Evolutionary conservation across 1,284 basidiomycete species (phyloP).

Genomic region (Tilletia indica): DNA sequence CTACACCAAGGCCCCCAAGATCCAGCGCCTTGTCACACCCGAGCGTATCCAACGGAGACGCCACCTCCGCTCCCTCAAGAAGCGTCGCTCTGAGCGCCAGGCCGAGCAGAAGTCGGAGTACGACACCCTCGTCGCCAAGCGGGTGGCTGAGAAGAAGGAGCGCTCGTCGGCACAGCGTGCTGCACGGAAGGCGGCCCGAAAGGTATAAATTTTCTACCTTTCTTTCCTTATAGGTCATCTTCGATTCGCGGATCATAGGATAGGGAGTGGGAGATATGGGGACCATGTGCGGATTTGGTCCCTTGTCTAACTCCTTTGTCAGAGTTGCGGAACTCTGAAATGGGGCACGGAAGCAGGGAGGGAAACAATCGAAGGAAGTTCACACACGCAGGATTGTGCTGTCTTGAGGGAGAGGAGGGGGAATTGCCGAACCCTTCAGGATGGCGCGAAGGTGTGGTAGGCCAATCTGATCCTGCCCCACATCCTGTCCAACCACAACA

Average conservation of each 20-base stretch:
- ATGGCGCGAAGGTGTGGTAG: no score
- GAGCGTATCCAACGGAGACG: constrained; percentile 93
- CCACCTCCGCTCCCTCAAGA: constrained; percentile 85
- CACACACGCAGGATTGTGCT: no score
- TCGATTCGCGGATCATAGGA: no score
- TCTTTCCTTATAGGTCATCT: background rate
- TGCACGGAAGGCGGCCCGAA: constrained; percentile 39
- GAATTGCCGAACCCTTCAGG: no score
- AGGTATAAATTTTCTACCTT: constrained; percentile 24
- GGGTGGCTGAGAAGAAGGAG: constrained; percentile 85
- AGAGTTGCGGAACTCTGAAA: no score
- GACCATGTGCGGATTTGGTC: no score
- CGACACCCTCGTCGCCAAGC: constrained; percentile 79
- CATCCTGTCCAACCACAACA: background rate
- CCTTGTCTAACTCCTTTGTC: no score
- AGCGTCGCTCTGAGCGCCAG: constrained; percentile 82
- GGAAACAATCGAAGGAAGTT: no score
- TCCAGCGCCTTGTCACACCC: constrained; percentile 73
- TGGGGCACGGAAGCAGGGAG: no score
- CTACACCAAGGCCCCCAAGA: constrained; percentile 92
- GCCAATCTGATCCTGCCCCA: no score
- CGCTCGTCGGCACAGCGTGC: constrained; percentile 32
- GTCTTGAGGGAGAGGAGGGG: no score
- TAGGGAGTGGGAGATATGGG: no score
- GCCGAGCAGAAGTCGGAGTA: constrained; percentile 87